These are phyloP conservation scores for Parietichytrium sp. DNA, from an alignment of 108 stramenopile species.

Conservation along the genomic window DNA sequence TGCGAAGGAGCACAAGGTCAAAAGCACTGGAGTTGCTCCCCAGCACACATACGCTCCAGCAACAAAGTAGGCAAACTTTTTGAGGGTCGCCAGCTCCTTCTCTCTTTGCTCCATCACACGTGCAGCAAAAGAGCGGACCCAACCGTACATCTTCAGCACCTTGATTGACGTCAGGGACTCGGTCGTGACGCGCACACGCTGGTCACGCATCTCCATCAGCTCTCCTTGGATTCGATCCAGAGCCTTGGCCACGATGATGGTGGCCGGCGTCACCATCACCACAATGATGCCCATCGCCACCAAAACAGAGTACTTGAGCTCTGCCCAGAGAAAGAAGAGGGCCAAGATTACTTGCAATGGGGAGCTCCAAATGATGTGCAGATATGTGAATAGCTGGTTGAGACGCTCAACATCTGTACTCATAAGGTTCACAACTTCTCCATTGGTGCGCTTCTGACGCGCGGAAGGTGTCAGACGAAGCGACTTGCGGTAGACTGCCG, in stretches of 20 bases:
- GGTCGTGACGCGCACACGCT: constrained; percentile 74
- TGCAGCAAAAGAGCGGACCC: constrained; percentile 73
- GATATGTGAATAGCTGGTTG: constrained; percentile 18
- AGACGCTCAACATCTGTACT: constrained; percentile 51
- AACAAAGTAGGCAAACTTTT: constrained; percentile 32
- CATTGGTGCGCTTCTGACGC: constrained; percentile 39
- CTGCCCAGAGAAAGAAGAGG: constrained; percentile 2
- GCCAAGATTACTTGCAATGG: neutral
- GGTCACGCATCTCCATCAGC: constrained; percentile 69
- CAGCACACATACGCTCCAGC: constrained; percentile 4
- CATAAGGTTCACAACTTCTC: constrained; percentile 53
- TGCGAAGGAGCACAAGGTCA: constrained; percentile 21
- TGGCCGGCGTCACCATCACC: constrained; percentile 12
- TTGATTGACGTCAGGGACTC: constrained; percentile 83
- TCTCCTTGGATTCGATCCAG: constrained; percentile 66
- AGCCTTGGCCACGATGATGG: neutral
- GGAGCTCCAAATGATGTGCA: constrained; percentile 46
- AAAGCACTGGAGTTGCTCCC: neutral
- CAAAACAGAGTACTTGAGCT: neutral
- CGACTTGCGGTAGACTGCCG: constrained; percentile 48
- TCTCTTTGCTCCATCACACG: constrained; percentile 59
- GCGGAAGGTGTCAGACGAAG: constrained; percentile 45
- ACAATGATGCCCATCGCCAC: constrained; percentile 3
- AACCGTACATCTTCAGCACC: constrained; percentile 84
- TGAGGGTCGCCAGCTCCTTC: constrained; percentile 61